These are phyloP conservation scores for Sporothrix humicola DNA, from an alignment of 2,329 filamentous ascomycete species.

Conservation along the genomic window DNA sequence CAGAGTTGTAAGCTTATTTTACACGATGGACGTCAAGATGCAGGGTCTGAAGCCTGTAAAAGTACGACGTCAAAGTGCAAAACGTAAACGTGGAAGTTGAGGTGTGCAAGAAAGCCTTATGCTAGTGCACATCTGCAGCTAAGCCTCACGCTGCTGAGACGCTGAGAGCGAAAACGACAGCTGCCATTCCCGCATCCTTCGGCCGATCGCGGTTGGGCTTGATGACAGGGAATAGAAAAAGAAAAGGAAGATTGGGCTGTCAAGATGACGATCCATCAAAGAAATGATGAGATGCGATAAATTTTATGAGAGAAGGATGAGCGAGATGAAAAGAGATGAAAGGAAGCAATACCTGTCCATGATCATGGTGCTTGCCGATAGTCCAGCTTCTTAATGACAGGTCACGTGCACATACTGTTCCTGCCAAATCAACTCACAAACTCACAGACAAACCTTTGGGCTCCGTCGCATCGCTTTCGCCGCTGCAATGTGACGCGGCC, in stretches of 20 bases:
- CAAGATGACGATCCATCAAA: background rate
- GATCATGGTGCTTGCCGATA: background rate
- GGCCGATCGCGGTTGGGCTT: background rate
- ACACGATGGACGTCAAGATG: background rate
- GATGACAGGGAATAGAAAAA: background rate
- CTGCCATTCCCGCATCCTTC: slow-evolving; percentile 7
- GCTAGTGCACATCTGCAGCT: slow-evolving; percentile 4
- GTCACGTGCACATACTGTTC: slow-evolving; percentile 3
- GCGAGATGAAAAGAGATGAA: background rate
- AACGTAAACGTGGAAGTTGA: background rate
- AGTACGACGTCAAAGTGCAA: background rate
- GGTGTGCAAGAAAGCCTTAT: slow-evolving; percentile 13
- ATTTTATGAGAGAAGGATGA: too few relatives aligned
- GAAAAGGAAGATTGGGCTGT: background rate
- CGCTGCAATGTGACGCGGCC: slow-evolving; percentile 19
- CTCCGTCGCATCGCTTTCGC: background rate
- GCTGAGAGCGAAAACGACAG: background rate
- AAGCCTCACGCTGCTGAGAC: slow-evolving; percentile 1
- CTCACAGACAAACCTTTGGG: too few relatives aligned
- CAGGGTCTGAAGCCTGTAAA: background rate
- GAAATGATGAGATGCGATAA: background rate
- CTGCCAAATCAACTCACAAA: background rate
- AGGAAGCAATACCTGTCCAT: background rate
- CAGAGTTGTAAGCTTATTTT: slow-evolving; percentile 14
- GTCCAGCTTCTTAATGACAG: background rate